Percentiles rank a stretch among this genome's conserved stretches.
phyloP scores from a whole-genome alignment of 2,329 filamentous ascomycete species.

The Fusarium liriodendri region DNA sequence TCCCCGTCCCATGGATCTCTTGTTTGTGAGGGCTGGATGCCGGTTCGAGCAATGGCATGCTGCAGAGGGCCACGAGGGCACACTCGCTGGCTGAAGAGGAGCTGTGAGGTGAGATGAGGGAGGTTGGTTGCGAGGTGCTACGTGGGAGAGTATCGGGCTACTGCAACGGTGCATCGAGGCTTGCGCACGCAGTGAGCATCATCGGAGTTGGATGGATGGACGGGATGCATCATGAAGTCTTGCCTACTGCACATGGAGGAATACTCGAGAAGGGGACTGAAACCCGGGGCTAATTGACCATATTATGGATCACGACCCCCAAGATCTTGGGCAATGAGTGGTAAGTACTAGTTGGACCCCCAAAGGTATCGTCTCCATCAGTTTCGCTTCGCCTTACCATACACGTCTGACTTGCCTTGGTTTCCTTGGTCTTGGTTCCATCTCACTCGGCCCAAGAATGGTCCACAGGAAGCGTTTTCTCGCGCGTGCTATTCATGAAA shows the following conservation, averaged over 20 bases:
- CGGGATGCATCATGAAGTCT: neutral
- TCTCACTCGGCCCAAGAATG: neutral
- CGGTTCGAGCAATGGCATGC: slow-evolving; percentile 33
- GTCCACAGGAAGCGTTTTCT: neutral
- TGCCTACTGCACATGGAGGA: neutral
- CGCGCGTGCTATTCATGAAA: neutral
- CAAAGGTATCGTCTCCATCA: neutral
- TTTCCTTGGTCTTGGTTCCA: neutral
- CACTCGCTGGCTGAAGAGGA: slow-evolving; percentile 2
- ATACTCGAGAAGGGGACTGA: neutral
- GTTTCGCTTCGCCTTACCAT: neutral
- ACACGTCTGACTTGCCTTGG: neutral
- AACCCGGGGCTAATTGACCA: neutral
- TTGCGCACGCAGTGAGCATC: neutral
- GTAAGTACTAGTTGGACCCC: neutral
- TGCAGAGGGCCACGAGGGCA: slow-evolving; percentile 31
- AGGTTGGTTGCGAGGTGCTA: slow-evolving; percentile 11
- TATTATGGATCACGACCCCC: slow-evolving; percentile 1
- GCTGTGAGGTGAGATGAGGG: slow-evolving; percentile 1
- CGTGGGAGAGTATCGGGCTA: slow-evolving; percentile 12
- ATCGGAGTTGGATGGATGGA: neutral
- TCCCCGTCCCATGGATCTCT: slow-evolving; percentile 7
- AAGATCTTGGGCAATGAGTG: neutral
- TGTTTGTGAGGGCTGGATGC: neutral
- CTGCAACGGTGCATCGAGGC: neutral